These are phyloP conservation scores for Pilobolus umbonatus DNA, from an alignment of 192 early-diverging fungal species.

Conservation along the genomic window DNA sequence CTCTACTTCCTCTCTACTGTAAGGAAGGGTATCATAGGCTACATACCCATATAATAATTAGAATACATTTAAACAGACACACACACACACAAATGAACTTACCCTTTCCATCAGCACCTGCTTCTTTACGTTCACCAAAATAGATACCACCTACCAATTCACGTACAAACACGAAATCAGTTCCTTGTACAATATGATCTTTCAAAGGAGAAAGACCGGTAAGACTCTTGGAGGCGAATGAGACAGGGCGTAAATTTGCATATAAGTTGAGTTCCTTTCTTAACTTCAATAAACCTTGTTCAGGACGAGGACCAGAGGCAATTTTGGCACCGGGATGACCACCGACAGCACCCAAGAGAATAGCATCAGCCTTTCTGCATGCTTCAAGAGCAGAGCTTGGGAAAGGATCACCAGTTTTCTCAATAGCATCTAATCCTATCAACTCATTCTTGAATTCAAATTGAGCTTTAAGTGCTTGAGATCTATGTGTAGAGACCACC, in stretches of 20 bases:
- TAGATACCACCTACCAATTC: slow-evolving; percentile 98
- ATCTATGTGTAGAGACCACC: slow-evolving; percentile 61
- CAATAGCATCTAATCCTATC: slow-evolving; percentile 91
- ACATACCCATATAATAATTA: slow-evolving; percentile 10
- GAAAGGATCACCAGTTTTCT: slow-evolving; percentile 71
- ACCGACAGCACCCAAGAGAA: slow-evolving; percentile 96
- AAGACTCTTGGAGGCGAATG: slow-evolving; percentile 83
- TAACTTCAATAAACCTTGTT: slow-evolving; percentile 89
- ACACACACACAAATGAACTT: slow-evolving; percentile 11
- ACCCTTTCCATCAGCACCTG: slow-evolving; percentile 73
- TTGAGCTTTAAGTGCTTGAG: slow-evolving; percentile 49
- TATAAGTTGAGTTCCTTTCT: slow-evolving; percentile 91
- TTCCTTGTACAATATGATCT: slow-evolving; percentile 83
- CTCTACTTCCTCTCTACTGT: slow-evolving; percentile 85
- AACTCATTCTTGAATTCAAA: slow-evolving; percentile 75
- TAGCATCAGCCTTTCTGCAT: slow-evolving; percentile 80
- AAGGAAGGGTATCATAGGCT: slow-evolving; percentile 94
- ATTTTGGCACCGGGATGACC: slow-evolving; percentile 73
- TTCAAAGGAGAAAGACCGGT: slow-evolving; percentile 85
- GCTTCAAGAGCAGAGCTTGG: slow-evolving; percentile 78
- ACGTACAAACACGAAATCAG: slow-evolving; percentile 88
- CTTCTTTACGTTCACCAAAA: slow-evolving; percentile 91
- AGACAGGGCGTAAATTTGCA: slow-evolving; percentile 95
- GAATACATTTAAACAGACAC: not conserved
- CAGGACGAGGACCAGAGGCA: slow-evolving; percentile 79